A percentile compares a stretch with the other conserved stretches of the same genome.
Conservation (phyloP, 2,329 filamentous ascomycete species). For the Hymenoscyphus fructigenus region DNA sequence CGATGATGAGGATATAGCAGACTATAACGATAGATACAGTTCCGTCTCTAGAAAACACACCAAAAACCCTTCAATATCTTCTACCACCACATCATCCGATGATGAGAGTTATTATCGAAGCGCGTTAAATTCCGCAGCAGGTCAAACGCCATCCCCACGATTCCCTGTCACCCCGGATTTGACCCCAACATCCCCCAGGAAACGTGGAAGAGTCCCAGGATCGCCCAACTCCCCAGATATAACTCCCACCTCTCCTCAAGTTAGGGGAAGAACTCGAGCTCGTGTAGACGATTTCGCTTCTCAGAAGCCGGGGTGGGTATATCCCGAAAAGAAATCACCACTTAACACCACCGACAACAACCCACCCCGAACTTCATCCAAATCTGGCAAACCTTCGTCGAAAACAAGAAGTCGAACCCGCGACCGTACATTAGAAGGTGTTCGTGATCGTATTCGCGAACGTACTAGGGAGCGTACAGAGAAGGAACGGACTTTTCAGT, state of each 20-base stretch:
- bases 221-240: background rate
- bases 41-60: constrained; percentile 9
- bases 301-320: background rate
- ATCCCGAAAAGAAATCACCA: background rate
- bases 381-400: background rate
- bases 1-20: constrained; percentile 9
- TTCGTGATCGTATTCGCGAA: background rate
- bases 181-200: constrained; percentile 8
- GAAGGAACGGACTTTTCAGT: background rate
- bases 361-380: background rate
- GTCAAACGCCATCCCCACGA: constrained; percentile 11
- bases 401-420: background rate
- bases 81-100: constrained; percentile 6
- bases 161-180: constrained; percentile 5
- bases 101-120: constrained; percentile 12
- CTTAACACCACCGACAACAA: background rate
- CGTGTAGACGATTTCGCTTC: background rate
- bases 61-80: constrained; percentile 7
- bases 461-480: background rate
- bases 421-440: background rate
- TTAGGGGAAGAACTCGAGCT: constrained; percentile 3
- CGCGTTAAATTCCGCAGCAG: background rate
- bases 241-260: background rate
- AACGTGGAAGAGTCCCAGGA: background rate
- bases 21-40: constrained; percentile 11